A percentile compares a stretch with the other conserved stretches of the same genome.
phyloP scores from a whole-genome alignment of 2,329 filamentous ascomycete species.

The Onygenales sp. region DNA sequence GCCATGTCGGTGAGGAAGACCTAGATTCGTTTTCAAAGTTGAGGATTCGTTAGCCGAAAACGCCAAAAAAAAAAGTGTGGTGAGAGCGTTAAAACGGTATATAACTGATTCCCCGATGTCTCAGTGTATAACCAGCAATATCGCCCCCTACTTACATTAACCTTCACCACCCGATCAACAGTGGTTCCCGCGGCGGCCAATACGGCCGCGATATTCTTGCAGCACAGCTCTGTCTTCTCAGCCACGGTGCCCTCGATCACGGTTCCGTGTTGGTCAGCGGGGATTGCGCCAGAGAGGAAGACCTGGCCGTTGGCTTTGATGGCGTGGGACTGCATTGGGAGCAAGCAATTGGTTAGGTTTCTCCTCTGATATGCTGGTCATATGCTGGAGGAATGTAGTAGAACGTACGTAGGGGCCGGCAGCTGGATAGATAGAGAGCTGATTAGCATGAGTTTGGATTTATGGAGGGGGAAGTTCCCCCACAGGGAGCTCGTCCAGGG shows the following conservation, averaged over 20 bases:
- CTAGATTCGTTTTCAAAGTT: slow-evolving; percentile 13
- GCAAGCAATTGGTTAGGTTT: neutral
- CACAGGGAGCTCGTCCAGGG: too few species aligned
- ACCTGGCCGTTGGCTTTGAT: slow-evolving; percentile 59
- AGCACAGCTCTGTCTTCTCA: slow-evolving; percentile 61
- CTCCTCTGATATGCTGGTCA: neutral
- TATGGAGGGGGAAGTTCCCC: neutral
- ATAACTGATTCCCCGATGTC: neutral
- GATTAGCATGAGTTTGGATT: neutral
- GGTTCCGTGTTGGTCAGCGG: slow-evolving; percentile 52
- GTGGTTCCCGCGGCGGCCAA: slow-evolving; percentile 71
- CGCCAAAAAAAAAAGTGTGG: neutral
- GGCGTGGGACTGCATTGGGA: slow-evolving; percentile 41
- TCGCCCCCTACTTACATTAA: slow-evolving; percentile 42
- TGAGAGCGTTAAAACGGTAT: neutral
- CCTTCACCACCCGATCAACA: slow-evolving; percentile 77
- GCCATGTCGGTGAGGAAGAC: slow-evolving; percentile 90
- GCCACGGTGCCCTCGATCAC: slow-evolving; percentile 56
- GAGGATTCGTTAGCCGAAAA: neutral
- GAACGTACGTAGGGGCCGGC: slow-evolving; percentile 34
- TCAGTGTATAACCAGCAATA: neutral
- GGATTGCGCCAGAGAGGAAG: slow-evolving; percentile 70
- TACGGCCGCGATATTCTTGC: slow-evolving; percentile 74
- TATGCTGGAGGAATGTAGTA: neutral
- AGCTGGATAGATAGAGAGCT: slow-evolving; percentile 4